These are phyloP conservation scores for Fagus sylvatica DNA, from an alignment of 306 rosid genomes.

Conservation along the genomic window DNA sequence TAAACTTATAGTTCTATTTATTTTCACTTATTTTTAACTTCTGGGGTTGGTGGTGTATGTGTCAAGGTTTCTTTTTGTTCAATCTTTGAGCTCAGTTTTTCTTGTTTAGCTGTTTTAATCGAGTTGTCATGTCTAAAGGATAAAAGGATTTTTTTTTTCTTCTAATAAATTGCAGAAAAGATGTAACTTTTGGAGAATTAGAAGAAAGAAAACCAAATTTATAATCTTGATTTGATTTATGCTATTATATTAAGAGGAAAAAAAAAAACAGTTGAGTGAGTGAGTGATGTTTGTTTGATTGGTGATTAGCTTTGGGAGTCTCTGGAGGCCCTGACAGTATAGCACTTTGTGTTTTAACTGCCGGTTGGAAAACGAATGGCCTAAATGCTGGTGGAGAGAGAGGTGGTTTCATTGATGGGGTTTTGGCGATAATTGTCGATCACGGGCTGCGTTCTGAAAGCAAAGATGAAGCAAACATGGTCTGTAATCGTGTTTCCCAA, in stretches of 20 bases:
- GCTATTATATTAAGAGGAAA: background rate
- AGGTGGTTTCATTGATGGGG: slow-evolving; percentile 60
- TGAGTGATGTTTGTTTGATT: slow-evolving; percentile 23
- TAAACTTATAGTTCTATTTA: background rate
- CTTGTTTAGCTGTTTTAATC: background rate
- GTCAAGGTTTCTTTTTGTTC: background rate
- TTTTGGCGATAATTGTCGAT: slow-evolving; percentile 78
- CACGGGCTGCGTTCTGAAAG: slow-evolving; percentile 95
- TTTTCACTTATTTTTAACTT: background rate
- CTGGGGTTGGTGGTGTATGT: background rate
- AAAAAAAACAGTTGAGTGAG: background rate
- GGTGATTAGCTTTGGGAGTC: slow-evolving; percentile 74
- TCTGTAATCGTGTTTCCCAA: slow-evolving; percentile 55
- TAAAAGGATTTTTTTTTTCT: background rate
- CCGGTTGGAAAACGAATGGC: slow-evolving; percentile 71
- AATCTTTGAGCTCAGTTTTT: background rate
- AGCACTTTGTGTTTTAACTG: slow-evolving; percentile 76
- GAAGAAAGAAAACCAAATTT: background rate
- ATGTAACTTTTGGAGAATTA: background rate
- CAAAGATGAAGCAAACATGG: slow-evolving; percentile 71
- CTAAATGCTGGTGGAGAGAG: slow-evolving; percentile 35
- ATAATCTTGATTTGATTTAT: background rate
- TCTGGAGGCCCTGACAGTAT: slow-evolving; percentile 99
- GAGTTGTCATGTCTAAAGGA: background rate
- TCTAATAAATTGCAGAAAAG: background rate